These are phyloP conservation scores for Mimosa pudica DNA, from an alignment of 306 rosid genomes.

Conservation along the genomic window DNA sequence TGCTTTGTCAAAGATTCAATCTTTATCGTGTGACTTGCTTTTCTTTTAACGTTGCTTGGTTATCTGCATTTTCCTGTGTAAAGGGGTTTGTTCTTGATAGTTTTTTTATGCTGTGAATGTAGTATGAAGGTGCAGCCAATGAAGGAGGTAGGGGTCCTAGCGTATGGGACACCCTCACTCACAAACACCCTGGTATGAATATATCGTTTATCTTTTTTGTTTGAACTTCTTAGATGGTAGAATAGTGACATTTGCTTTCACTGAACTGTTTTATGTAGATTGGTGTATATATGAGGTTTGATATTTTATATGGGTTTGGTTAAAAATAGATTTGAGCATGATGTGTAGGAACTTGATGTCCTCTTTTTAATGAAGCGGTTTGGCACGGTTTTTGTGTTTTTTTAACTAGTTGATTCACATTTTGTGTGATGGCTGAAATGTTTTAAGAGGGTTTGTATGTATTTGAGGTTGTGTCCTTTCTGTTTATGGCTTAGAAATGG, in stretches of 20 bases:
- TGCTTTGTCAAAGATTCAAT: neutral
- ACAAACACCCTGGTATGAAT: conserved; percentile 52
- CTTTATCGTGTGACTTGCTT: neutral
- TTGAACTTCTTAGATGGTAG: neutral
- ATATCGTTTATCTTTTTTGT: neutral
- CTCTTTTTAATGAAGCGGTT: neutral
- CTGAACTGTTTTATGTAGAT: neutral
- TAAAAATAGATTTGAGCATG: neutral
- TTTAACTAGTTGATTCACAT: conserved; percentile 2
- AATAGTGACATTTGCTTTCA: neutral
- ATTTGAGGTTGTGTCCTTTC: neutral
- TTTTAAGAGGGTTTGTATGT: neutral
- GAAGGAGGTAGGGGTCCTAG: conserved; percentile 68
- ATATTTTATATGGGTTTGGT: neutral
- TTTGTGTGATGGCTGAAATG: neutral
- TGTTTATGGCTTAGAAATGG: neutral
- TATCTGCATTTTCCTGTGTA: neutral
- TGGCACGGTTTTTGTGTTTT: neutral
- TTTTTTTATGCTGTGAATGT: neutral
- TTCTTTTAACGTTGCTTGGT: neutral
- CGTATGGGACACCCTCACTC: conserved; percentile 69
- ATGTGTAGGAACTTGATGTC: neutral
- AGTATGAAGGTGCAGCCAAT: conserved; percentile 63
- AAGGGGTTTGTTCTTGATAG: neutral
- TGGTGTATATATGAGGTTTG: neutral